These are phyloP conservation scores for Cutaneotrichosporon spelunceum DNA, from an alignment of 1,284 basidiomycete genomes.

Conservation along the genomic window DNA sequence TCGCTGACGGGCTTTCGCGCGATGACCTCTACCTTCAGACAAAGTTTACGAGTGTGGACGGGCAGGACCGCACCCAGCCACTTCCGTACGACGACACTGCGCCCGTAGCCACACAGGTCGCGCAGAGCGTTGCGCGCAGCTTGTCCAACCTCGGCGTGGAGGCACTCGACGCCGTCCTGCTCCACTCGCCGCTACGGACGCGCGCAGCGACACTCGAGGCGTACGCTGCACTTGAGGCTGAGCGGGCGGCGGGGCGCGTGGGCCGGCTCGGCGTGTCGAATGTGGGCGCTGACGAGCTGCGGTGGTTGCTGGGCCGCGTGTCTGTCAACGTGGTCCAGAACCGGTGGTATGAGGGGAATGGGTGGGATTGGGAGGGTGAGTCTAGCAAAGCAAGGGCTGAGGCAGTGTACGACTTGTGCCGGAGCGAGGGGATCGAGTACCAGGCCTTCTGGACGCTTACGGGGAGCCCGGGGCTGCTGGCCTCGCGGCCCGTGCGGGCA, in stretches of 20 bases:
- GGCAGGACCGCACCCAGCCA: conserved; percentile 65
- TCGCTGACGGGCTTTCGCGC: conserved; percentile 58
- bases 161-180: conserved; percentile 69
- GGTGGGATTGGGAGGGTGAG: conserved; percentile 62
- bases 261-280: conserved; percentile 70
- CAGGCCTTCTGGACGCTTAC: conserved; percentile 86
- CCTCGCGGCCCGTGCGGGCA: conserved; percentile 54
- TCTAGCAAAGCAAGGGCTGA: not conserved
- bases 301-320: conserved; percentile 56
- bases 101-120: conserved; percentile 62
- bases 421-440: conserved; percentile 62
- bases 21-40: conserved; percentile 69
- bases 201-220: conserved; percentile 62
- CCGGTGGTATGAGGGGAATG: conserved; percentile 74
- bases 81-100: conserved; percentile 69
- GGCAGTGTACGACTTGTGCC: conserved; percentile 42
- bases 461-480: conserved; percentile 64
- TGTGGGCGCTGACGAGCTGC: conserved; percentile 63
- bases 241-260: conserved; percentile 64
- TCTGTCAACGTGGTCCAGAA: conserved; percentile 72
- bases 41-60: conserved; percentile 70
- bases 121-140: conserved; percentile 62
- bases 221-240: conserved; percentile 60
- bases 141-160: conserved; percentile 64
- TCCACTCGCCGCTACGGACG: conserved; percentile 69